These are phyloP conservation scores for Aleurites moluccanus DNA, from an alignment of 441 rosid genomes.

Conservation along the genomic window DNA sequence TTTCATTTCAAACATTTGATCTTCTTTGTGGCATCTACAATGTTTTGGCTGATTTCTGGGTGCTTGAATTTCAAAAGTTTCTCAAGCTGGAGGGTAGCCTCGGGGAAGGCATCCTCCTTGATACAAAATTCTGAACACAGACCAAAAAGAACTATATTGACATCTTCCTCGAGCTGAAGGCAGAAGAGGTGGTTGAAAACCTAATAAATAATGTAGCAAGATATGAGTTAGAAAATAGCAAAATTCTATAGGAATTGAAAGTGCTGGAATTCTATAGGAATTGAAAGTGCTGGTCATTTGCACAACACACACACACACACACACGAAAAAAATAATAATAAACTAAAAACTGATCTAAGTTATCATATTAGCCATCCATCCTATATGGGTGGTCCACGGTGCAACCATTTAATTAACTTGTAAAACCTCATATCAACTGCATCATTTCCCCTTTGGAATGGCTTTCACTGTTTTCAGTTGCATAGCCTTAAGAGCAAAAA, in stretches of 20 bases:
- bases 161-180: constrained; percentile 84
- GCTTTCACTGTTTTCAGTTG: neutral
- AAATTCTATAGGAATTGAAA: neutral
- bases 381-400: neutral
- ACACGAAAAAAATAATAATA: no score
- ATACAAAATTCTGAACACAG: constrained; percentile 48
- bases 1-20: constrained; percentile 53
- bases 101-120: constrained; percentile 44
- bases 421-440: neutral
- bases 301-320: no score
- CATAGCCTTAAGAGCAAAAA: neutral
- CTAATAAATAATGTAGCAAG: constrained; percentile 33
- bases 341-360: no score
- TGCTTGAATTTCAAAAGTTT: constrained; percentile 55
- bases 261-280: neutral
- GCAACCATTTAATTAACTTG: neutral
- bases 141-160: constrained; percentile 73
- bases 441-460: neutral
- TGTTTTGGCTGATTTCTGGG: constrained; percentile 55
- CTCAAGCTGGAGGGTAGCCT: constrained; percentile 48
- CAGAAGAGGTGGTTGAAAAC: constrained; percentile 69
- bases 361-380: neutral
- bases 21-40: constrained; percentile 58
- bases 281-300: no score
- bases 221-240: neutral